Evolutionary conservation across 495 filamentous ascomycete species (phyloP).

Genomic region (Talaromyces liani): DNA sequence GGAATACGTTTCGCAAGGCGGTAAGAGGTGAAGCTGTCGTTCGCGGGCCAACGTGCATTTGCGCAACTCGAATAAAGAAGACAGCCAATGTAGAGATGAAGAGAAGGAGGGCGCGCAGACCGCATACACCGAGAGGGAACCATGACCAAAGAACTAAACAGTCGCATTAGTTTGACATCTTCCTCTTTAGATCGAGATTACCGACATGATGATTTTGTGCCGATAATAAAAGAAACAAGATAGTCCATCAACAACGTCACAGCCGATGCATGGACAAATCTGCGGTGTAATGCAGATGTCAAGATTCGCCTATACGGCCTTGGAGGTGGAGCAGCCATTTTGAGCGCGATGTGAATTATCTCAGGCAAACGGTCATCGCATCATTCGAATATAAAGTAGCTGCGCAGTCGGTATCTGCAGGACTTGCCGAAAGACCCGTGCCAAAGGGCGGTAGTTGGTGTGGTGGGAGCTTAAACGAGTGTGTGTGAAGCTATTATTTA

Average conservation of each 20-base stretch:
- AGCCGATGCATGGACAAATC: conserved; percentile 69
- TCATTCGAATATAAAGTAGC: neutral
- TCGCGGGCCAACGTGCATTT: conserved; percentile 64
- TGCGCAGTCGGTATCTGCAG: neutral
- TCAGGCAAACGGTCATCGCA: neutral
- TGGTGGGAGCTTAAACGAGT: neutral
- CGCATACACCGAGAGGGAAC: conserved; percentile 73
- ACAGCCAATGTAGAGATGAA: conserved; percentile 60
- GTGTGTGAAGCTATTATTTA: neutral
- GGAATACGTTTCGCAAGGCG: conserved; percentile 50
- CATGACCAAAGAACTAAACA: conserved; percentile 69
- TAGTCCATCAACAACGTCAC: conserved; percentile 66
- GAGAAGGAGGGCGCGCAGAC: conserved; percentile 62
- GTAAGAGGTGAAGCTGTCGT: conserved; percentile 60
- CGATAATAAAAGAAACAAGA: conserved; percentile 60
- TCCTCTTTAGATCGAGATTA: conserved; percentile 12
- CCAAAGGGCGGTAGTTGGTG: neutral
- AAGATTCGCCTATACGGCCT: conserved; percentile 80
- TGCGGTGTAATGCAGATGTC: conserved; percentile 78
- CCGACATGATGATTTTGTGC: conserved; percentile 61
- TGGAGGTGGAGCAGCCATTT: conserved; percentile 39
- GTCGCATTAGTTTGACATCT: neutral
- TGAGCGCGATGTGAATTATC: conserved; percentile 12
- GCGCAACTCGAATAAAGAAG: conserved; percentile 77
- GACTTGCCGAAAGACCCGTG: neutral